Base-by-base conservation (phyloP, 1,139 yeast species). In the Suhomyces chickasaworum region DNA sequence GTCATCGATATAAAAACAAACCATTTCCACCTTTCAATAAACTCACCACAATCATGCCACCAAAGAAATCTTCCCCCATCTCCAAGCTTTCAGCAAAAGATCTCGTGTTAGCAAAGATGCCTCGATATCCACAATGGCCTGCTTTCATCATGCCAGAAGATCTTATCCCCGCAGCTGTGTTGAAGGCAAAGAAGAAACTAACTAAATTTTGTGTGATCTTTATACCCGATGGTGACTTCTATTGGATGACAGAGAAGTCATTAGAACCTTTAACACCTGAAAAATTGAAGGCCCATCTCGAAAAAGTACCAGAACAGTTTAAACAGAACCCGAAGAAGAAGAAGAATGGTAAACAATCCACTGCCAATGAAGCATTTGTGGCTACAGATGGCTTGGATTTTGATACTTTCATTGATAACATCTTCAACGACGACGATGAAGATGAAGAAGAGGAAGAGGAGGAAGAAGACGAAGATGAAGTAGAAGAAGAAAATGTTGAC, bases 71-170 rank as follows among this genome's bases (percentile, higher is more conserved):
- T 10, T 49, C 47, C 32, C 30, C 51, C 13, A 50, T 52, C 42
- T 46, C 44, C 31, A 50, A 53, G 35, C 66, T 69, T 47, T 58
- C 60, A 34, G 66, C 76, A 18, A 67, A 64, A 48, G 72, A 68
- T 39, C 60, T 71, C 57, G 78, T 75, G 10, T 60, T 72, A 52
- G 77, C 79, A 45, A 75, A 75, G 55, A 74, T 75, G 79, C 68
- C 71, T 25, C 76, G 78, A 39, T 75, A 69, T 54, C 75, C 78
- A 1, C 74, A 76, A 25, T 75, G 80, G 80, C 80, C 80, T 9
- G 72, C 77, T 15, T 75, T 73, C 51, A 73, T 75, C 48, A 72
- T 73, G 71, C 80, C 80, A 1, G 53, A 59, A 10, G 65, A 66
- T 32, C 59, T 67, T 53, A 67, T 74, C 22, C 78, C 80, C 7